Evolutionary conservation across 306 rosid species (phyloP), one percentile per base, ranked within the genome.

Genomic region (Comarum palustre): DNA sequence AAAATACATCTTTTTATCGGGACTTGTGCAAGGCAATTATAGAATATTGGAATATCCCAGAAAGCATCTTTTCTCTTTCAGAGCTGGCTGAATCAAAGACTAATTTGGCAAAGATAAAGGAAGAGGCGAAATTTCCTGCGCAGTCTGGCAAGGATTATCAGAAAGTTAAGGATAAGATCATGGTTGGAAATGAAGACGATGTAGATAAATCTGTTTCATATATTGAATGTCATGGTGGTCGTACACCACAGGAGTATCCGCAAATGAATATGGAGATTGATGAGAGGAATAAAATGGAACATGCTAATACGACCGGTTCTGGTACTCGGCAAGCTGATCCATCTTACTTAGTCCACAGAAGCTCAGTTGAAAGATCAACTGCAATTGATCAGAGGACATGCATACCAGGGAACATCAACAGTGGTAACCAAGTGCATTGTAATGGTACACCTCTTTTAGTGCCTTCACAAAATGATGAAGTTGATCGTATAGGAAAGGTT

Each of bases 1-100:
- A 85, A 70, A 81, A 85, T 78, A 75, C 85, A 72, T 76, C 84
- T 73, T 65, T 88, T 61, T 91, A 95, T 77, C 55, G 71, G 78
- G 86, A 68, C 41, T 75, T 95, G 71, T 89, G 88, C 81, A 82
- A 78, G 85, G 90, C 86, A 77, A 82, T 87, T 72, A 67, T 86
- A 41, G 87, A 74, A 48, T 86, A 88, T 63, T 95, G 99, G 97
- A 80, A 78, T 73, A 55, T 94, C 66, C 86, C 95, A 69, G 87
- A 69, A 78, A 86, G 81, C 63, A 50, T 82, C 75, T 71, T 85
- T 55, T 77, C 87, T 70, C 78, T 78, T 69, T 67, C 86, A 54
- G 81, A 79, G 58, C 48, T 80, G 60, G 78, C 79, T 58, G 84
- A 51, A 75, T 64, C 75, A 52, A 60, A 78, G 75, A 15, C 71